Conservation (phyloP, 202 grass and related monocot genomes). For the Eragrostis tef region DNA sequence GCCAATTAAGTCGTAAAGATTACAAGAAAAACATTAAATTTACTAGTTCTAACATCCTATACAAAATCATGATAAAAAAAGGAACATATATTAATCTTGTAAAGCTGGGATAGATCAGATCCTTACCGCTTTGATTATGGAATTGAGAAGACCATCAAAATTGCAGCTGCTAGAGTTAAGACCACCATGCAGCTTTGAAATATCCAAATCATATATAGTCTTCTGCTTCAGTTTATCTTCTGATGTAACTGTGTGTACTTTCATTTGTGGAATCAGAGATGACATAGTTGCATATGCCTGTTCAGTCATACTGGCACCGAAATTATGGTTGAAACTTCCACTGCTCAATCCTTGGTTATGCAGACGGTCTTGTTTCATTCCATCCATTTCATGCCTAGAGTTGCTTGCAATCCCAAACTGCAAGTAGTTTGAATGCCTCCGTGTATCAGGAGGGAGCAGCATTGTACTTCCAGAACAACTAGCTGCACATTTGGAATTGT, state of each 20-base stretch:
- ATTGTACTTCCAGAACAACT: slow-evolving; percentile 49
- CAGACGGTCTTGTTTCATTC: slow-evolving; percentile 52
- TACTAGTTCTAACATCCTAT: neutral
- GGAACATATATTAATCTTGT: neutral
- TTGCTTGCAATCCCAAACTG: slow-evolving; percentile 53
- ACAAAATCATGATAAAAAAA: neutral
- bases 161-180: slow-evolving; percentile 65
- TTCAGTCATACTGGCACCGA: slow-evolving; percentile 47
- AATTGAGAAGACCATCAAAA: slow-evolving; percentile 84
- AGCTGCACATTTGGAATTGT: slow-evolving; percentile 37
- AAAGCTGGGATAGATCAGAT: neutral
- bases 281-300: slow-evolving; percentile 44
- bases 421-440: slow-evolving; percentile 49
- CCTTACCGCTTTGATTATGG: slow-evolving; percentile 92
- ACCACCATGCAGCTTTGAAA: slow-evolving; percentile 60
- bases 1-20: neutral
- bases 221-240: slow-evolving; percentile 59
- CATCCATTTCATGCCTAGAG: slow-evolving; percentile 56
- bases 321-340: slow-evolving; percentile 39
- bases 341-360: slow-evolving; percentile 42
- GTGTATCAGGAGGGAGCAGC: slow-evolving; percentile 35
- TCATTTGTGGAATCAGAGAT: slow-evolving; percentile 40
- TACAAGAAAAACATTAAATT: slow-evolving; percentile 7
- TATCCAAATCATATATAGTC: slow-evolving; percentile 54
- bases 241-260: slow-evolving; percentile 39